Base-by-base conservation (phyloP, 257 asterid species). In the Plantago major region DNA sequence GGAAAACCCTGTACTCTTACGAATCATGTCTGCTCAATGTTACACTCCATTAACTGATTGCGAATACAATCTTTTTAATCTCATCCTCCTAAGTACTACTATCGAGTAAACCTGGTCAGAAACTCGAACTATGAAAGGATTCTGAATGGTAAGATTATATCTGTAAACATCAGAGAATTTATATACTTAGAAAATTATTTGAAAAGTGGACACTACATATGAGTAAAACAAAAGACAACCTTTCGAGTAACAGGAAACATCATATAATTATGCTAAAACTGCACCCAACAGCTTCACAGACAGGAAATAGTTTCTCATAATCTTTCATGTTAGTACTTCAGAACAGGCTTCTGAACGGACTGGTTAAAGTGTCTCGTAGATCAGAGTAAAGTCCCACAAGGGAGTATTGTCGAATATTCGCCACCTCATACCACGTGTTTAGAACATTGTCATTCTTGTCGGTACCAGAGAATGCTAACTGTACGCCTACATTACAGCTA, bases 361-460 rank as follows among this genome's bases (percentile, higher is more conserved):
- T 67, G 16, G 85, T 74, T 48, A 82, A 55, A 47, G 90, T 71
- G 64, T 76, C 75, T 1, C 82, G 76, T 14, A 87, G 72, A 65
- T 69, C 70, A 3, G 89, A 78, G 51, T 83, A 93, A 59, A 93
- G 73, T 45, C 72, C 80, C 46, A 63, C 84, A 45, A 93, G 89
- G 11, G 97, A 89, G 64, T 93, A 78, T 37, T 85, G 97, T 55
- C 90, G 69, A 55, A 93, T 95, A n/a, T 82, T 87, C 0, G 83
- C 88, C 40, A 89, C 96, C 82, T 93, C 96, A 46, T 87, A 87
- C 96, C 99, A 87, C 0, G 94, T 86, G 69, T 89, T 89, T 15
- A 92, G 78, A 17, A 89, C 98, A 0, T 60, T 43, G 8, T 89
- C 85, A 18, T 87, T 72, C 74, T 77, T 84, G 71, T 86, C 97